phyloP scores from a whole-genome alignment of 148 eudicot genomes.

The Rhododendron vialii region DNA sequence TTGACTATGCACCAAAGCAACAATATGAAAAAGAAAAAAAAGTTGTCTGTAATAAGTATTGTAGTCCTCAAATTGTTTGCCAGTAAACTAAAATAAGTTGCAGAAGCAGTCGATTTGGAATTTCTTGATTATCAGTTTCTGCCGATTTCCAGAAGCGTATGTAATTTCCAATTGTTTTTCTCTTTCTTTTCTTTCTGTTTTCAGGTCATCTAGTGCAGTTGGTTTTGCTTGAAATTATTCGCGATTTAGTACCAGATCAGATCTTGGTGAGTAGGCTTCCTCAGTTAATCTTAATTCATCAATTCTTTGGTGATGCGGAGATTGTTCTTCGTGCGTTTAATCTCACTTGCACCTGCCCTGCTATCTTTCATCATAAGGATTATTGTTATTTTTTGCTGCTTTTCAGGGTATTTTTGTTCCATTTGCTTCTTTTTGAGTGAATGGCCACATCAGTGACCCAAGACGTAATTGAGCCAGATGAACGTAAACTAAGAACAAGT shows the following conservation, averaged over 20 bases:
- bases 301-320: neutral
- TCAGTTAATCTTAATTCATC: neutral
- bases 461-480: constrained; percentile 13
- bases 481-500: constrained; percentile 14
- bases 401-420: constrained; percentile 15
- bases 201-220: neutral
- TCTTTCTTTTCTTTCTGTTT: neutral
- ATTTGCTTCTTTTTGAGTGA: neutral
- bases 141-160: neutral
- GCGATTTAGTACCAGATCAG: neutral
- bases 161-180: neutral
- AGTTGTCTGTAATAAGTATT: neutral
- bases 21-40: neutral
- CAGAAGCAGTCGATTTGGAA: neutral
- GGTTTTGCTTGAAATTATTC: neutral
- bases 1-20: neutral
- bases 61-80: neutral
- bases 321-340: neutral
- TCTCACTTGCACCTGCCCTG: neutral
- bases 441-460: constrained; percentile 32
- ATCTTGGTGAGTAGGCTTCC: constrained; percentile 1
- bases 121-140: neutral
- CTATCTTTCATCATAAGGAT: neutral
- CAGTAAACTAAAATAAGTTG: neutral
- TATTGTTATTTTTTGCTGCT: neutral